Percentiles rank a stretch among this genome's conserved stretches.
These are phyloP conservation scores for Colletotrichum coccodes DNA, from an alignment of 2,329 filamentous ascomycete species.

Conservation along the genomic window DNA sequence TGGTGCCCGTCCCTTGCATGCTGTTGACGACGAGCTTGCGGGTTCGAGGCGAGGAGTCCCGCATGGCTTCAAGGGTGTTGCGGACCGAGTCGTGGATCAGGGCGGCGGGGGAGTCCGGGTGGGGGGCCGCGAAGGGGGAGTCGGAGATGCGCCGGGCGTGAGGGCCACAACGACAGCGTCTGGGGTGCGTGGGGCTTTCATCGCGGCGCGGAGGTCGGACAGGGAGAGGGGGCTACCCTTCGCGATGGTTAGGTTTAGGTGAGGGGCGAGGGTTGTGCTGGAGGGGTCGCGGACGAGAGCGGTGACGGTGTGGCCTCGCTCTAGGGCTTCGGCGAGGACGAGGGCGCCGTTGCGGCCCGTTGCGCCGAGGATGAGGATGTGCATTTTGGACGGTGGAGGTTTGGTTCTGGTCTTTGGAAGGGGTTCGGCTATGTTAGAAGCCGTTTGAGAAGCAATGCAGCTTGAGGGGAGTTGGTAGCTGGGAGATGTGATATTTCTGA, in stretches of 20 bases:
- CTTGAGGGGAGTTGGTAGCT: not conserved
- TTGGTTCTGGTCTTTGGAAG: not conserved
- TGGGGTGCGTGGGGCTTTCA: slow-evolving; percentile 38
- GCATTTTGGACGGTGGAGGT: slow-evolving; percentile 44
- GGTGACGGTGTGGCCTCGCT: slow-evolving; percentile 52
- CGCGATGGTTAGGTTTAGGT: slow-evolving; percentile 48
- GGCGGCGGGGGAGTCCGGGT: slow-evolving; percentile 48
- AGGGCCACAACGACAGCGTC: slow-evolving; percentile 60
- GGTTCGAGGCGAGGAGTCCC: slow-evolving; percentile 41
- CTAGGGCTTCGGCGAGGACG: slow-evolving; percentile 51
- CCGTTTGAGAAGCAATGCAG: not conserved
- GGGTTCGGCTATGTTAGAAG: not conserved
- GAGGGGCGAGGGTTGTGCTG: slow-evolving; percentile 25
- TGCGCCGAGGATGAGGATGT: slow-evolving; percentile 58
- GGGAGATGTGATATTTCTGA: not conserved
- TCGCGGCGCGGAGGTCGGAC: slow-evolving; percentile 48
- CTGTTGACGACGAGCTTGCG: slow-evolving; percentile 60
- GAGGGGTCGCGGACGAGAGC: slow-evolving; percentile 54
- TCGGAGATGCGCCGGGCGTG: slow-evolving; percentile 55
- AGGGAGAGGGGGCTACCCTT: slow-evolving; percentile 48
- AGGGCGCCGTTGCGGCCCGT: slow-evolving; percentile 58
- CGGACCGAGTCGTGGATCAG: slow-evolving; percentile 57
- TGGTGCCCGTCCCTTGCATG: slow-evolving; percentile 59
- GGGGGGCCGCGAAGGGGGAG: slow-evolving; percentile 55
- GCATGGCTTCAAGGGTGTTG: slow-evolving; percentile 49